Percentiles rank a stretch among this genome's conserved stretches.
Conservation (phyloP, 2,329 filamentous ascomycete genomes). For the Verticillium longisporum region DNA sequence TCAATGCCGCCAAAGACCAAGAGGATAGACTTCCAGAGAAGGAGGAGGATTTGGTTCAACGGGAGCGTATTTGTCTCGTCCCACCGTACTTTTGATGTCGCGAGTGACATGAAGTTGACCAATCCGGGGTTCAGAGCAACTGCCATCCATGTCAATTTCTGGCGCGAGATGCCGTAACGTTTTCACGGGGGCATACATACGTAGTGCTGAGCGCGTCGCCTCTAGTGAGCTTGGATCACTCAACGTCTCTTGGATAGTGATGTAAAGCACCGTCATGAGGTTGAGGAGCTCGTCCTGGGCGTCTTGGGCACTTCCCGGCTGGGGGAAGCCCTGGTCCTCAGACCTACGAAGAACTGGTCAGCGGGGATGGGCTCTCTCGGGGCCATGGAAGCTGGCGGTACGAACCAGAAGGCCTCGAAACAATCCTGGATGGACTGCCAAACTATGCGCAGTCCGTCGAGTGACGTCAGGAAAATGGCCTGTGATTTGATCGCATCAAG, state of each 20-base stretch:
- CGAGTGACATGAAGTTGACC: slow-evolving; percentile 64
- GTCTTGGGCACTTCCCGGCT: slow-evolving; percentile 36
- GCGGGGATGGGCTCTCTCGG: slow-evolving; percentile 13
- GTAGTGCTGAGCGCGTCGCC: slow-evolving; percentile 39
- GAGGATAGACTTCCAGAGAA: slow-evolving; percentile 89
- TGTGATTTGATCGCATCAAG: slow-evolving; percentile 52
- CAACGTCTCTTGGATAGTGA: slow-evolving; percentile 50
- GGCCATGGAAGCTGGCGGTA: slow-evolving; percentile 3
- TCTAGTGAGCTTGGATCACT: slow-evolving; percentile 43
- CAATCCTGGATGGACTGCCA: slow-evolving; percentile 43
- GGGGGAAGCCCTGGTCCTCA: slow-evolving; percentile 35
- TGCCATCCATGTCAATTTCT: slow-evolving; percentile 18
- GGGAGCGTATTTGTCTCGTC: slow-evolving; percentile 57
- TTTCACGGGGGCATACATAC: slow-evolving; percentile 29
- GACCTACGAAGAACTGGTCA: slow-evolving; percentile 25
- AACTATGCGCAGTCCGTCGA: slow-evolving; percentile 42
- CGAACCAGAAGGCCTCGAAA: slow-evolving; percentile 49
- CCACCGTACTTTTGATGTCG: slow-evolving; percentile 64
- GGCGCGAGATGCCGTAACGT: too few species aligned
- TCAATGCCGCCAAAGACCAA: slow-evolving; percentile 75
- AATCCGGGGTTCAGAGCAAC: slow-evolving; percentile 59
- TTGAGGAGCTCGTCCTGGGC: slow-evolving; percentile 55
- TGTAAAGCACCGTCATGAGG: slow-evolving; percentile 57
- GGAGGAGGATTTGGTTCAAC: slow-evolving; percentile 61
- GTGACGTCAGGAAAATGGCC: slow-evolving; percentile 41